Conservation (phyloP, 805 yeast species). For the Candida germanica region DNA sequence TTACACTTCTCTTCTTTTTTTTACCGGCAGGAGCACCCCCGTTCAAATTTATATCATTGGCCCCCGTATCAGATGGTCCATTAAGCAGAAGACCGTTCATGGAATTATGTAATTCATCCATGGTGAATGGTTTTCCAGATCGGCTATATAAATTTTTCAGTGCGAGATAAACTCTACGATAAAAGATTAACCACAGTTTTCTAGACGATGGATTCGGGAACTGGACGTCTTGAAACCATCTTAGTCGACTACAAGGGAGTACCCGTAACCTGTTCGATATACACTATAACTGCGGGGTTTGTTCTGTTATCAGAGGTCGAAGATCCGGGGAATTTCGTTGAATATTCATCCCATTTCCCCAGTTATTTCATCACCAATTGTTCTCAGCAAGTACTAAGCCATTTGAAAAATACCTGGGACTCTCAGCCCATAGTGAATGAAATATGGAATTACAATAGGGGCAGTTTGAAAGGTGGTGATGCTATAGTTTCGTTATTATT, state of each 20-base stretch:
- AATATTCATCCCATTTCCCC: constrained; percentile 21
- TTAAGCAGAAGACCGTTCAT: too few species aligned
- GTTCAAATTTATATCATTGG: too few species aligned
- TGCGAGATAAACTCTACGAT: too few species aligned
- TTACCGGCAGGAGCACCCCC: too few species aligned
- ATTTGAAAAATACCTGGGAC: constrained; percentile 1
- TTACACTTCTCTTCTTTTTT: constrained; percentile 27
- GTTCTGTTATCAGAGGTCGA: constrained; percentile 13
- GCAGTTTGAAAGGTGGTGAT: constrained; percentile 31
- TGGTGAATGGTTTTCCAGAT: too few species aligned
- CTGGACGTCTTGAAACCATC: too few species aligned
- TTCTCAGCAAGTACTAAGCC: constrained; percentile 13
- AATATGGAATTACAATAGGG: constrained; percentile 12
- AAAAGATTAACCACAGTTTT: too few species aligned
- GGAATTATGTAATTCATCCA: too few species aligned
- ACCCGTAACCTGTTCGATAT: constrained; percentile 29
- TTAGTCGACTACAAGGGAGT: constrained; percentile 15
- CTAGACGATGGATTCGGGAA: too few species aligned
- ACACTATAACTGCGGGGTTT: constrained; percentile 33
- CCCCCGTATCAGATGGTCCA: too few species aligned
- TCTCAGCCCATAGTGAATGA: background rate
- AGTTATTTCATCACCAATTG: constrained; percentile 51
- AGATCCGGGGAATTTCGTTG: background rate
- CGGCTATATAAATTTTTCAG: too few species aligned
- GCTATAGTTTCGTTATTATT: constrained; percentile 46